phyloP scores from a whole-genome alignment of 352 stramenopile species.

The Globisporangium parvum region DNA sequence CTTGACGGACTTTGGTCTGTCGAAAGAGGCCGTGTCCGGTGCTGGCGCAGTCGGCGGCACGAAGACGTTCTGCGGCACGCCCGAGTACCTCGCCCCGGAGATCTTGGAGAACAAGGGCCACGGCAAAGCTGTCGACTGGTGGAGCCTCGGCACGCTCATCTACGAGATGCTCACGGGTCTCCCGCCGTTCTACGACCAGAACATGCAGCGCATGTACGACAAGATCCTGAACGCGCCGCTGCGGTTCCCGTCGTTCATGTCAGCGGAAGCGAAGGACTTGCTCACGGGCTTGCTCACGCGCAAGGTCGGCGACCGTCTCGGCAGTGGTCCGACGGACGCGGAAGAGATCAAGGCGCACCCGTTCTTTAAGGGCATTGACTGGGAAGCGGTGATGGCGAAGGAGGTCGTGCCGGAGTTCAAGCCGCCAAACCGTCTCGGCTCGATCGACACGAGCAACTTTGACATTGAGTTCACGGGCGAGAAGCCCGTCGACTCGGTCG shows the following conservation, averaged over 20 bases:
- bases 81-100: conserved; percentile 94
- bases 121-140: conserved; percentile 88
- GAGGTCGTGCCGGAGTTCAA: conserved; percentile 90
- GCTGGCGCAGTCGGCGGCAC: conserved; percentile 72
- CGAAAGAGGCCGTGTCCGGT: conserved; percentile 88
- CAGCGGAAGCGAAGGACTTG: conserved; percentile 81
- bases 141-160: conserved; percentile 90
- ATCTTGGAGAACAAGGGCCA: conserved; percentile 93
- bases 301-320: conserved; percentile 85
- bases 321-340: conserved; percentile 78
- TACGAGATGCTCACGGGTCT: conserved; percentile 93
- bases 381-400: conserved; percentile 84
- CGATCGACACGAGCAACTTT: conserved; percentile 93
- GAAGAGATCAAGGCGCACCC: conserved; percentile 91
- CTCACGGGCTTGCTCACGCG: conserved; percentile 80
- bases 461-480: conserved; percentile 92
- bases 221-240: conserved; percentile 91
- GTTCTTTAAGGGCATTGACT: conserved; percentile 93
- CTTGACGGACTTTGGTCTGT: conserved; percentile 94
- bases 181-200: conserved; percentile 92
- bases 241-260: conserved; percentile 89
- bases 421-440: conserved; percentile 81
- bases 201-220: conserved; percentile 93
- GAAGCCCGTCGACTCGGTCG: conserved; percentile 86
- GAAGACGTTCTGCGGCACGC: conserved; percentile 91